Conservation (phyloP, 176 grass and related monocot genomes). For the Oropetium thomaeum region DNA sequence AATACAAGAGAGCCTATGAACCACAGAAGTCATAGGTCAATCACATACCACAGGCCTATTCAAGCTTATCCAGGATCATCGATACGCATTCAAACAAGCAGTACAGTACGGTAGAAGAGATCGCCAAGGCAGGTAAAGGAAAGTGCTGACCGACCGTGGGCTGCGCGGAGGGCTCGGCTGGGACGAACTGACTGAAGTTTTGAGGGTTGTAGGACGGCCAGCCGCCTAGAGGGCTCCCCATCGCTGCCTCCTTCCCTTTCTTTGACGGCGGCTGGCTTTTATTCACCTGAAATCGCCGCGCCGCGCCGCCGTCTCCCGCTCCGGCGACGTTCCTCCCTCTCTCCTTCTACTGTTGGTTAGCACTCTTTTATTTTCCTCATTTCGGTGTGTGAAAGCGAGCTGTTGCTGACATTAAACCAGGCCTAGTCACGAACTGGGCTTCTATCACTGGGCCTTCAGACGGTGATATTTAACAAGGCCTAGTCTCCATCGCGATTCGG, state of each 20-base stretch:
- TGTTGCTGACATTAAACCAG: too few species aligned
- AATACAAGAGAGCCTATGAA: background rate
- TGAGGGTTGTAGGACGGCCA: constrained; percentile 85
- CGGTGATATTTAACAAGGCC: background rate
- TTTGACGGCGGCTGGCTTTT: background rate
- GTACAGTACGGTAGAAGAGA: background rate
- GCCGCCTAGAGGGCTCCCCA: constrained; percentile 62
- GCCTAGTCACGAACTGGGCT: background rate
- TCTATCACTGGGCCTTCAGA: background rate
- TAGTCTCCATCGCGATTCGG: too few species aligned
- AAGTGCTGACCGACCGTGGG: constrained; percentile 61
- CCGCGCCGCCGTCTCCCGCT: constrained; percentile 9
- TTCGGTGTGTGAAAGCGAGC: too few species aligned
- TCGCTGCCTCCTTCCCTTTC: constrained; percentile 22
- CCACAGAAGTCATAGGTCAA: background rate
- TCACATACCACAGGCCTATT: background rate
- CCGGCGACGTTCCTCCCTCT: constrained; percentile 32
- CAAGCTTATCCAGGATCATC: background rate
- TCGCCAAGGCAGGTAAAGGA: background rate
- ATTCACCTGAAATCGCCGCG: background rate
- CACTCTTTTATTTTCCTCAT: background rate
- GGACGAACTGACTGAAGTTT: constrained; percentile 86
- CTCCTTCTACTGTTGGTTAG: background rate
- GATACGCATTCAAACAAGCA: background rate
- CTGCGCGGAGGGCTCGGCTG: constrained; percentile 65